Evolutionary conservation across 2,329 filamentous ascomycete genomes (phyloP), one percentile per base, ranked within the genome.

Genomic region (Alternaria sp.): DNA sequence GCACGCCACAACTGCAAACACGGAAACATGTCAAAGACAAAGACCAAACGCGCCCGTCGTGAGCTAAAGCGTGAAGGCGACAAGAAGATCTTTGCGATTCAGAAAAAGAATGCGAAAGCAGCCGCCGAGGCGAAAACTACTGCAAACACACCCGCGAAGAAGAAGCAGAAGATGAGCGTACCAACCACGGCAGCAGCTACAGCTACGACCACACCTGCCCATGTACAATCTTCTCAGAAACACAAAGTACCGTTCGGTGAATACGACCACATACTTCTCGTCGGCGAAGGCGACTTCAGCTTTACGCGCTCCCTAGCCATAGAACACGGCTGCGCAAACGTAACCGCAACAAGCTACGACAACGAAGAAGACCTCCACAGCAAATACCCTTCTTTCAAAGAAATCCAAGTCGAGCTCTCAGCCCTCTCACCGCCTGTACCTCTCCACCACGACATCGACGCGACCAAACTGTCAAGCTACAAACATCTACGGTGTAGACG

Each of bases 251-350:
- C 91, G 14, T 93, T 94, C 77, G 76, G 82, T 24, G 79, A 84
- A 37, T 79, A 84, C 67, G 86, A 93, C 65, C 80, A 84, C 68
- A 92, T 94, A 62, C 86, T 95, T 6, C 85, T 94, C 3, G 79
- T 94, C 51, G 91, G 91, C 69, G 91, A 95, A 73, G 91, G 81
- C 65, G 91, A 96, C 77, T 86, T 95, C 72, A 92, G 89, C 74
- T 94, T 93, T 75, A 85, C 90, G 11, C 84, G 84, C 28, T 88
- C 86, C 2, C 82, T 94, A 2, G 82, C 89, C 51, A 77, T 83
- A 52, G 82, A 89, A 69, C 89, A 92, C 78, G 83, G 81, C 65
- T 91, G 88, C 79, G 83, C 80, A 59, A 82, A 88, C 69, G 76
- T 94, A 5, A 89, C 86, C 0, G 90, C 89, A 36, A 93, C 90